Conservation (phyloP, 2,329 filamentous ascomycete genomes). For the Pseudocercospora fuligena region DNA sequence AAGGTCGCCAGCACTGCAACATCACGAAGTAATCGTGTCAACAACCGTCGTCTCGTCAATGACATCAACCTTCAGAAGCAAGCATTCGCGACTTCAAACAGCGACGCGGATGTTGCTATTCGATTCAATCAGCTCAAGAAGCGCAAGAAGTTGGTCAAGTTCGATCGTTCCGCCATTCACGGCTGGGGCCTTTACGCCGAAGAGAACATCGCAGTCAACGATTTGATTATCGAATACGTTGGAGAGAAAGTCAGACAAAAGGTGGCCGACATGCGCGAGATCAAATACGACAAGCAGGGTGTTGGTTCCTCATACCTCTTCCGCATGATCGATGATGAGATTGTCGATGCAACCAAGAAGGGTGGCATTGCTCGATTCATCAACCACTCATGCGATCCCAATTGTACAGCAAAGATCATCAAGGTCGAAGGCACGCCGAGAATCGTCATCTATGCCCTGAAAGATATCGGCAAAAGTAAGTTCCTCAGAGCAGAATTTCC, state of each 20-base stretch:
- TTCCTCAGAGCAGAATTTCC: conserved; percentile 34
- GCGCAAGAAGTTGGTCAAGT: conserved; percentile 98
- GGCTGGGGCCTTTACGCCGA: conserved; percentile 98
- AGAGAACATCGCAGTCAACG: conserved; percentile 94
- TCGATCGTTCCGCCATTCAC: conserved; percentile 95
- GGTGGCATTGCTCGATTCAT: conserved; percentile 98
- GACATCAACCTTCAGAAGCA: conserved; percentile 96
- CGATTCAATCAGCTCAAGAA: conserved; percentile 99
- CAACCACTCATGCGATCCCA: conserved; percentile 97
- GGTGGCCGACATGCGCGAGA: conserved; percentile 94
- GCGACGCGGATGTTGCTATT: conserved; percentile 82
- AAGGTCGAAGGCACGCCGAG: conserved; percentile 97
- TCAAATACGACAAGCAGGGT: conserved; percentile 89
- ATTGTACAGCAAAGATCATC: conserved; percentile 99
- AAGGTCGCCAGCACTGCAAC: conserved; percentile 85
- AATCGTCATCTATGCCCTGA: conserved; percentile 97
- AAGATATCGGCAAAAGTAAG: conserved; percentile 94
- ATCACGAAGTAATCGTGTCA: conserved; percentile 90
- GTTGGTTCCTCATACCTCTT: conserved; percentile 98
- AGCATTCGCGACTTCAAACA: conserved; percentile 66
- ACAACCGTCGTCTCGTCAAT: conserved; percentile 91
- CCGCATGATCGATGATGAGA: conserved; percentile 95
- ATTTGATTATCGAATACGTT: conserved; percentile 99
- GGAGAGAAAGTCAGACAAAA: conserved; percentile 96
- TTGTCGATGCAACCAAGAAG: conserved; percentile 98